Conservation (phyloP, 2,329 filamentous ascomycete species). For the Alternaria dauci region DNA sequence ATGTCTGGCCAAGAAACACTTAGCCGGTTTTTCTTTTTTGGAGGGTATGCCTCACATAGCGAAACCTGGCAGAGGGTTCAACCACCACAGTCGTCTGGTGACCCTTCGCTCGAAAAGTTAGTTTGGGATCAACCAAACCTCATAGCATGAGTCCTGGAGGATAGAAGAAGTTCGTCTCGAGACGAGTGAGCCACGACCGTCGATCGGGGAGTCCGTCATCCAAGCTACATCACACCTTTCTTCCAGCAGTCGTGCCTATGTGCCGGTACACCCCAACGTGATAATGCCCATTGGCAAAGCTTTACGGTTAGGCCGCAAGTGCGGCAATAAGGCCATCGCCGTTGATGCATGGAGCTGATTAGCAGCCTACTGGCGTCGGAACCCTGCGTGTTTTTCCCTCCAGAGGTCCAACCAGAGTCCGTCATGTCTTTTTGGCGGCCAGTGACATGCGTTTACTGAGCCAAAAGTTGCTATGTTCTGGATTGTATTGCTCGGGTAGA, state of each 20-base stretch:
- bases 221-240: neutral
- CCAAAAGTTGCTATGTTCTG: neutral
- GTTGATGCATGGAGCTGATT: neutral
- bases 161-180: neutral
- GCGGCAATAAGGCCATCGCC: neutral
- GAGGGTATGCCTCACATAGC: neutral
- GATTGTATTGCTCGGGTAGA: neutral
- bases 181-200: neutral
- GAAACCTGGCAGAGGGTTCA: neutral
- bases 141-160: neutral
- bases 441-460: neutral
- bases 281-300: neutral
- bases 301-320: neutral
- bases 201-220: no score
- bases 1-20: neutral
- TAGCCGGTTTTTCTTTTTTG: neutral
- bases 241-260: neutral
- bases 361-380: neutral
- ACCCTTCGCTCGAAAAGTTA: neutral
- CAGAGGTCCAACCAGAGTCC: neutral
- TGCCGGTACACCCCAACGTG: neutral
- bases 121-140: no score
- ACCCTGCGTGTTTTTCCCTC: neutral
- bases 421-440: neutral
- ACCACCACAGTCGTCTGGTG: neutral